Conservation (phyloP, 2,329 filamentous ascomycete species). For the Arthroderma sp. region DNA sequence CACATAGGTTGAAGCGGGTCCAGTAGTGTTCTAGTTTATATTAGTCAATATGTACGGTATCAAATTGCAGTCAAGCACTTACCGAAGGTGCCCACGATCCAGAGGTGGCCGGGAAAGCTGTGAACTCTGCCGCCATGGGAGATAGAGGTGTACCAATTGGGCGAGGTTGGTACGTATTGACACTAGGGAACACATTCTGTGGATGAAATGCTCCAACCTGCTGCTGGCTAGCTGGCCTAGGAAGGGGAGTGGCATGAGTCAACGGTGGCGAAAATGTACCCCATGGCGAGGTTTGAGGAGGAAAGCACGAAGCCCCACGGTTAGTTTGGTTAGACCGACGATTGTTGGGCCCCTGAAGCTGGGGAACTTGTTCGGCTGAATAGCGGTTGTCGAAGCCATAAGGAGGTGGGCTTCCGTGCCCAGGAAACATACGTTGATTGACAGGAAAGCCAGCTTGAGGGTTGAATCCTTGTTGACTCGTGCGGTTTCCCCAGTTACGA, state of each 20-base stretch:
- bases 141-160: slow-evolving; percentile 55
- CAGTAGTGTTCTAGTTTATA: slow-evolving; percentile 34
- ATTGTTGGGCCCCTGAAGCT: slow-evolving; percentile 19
- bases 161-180: slow-evolving; percentile 41
- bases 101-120: slow-evolving; percentile 31
- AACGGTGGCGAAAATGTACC: slow-evolving; percentile 20
- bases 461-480: slow-evolving; percentile 16
- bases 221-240: slow-evolving; percentile 23
- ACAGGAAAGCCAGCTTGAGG: slow-evolving; percentile 17
- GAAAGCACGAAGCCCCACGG: slow-evolving; percentile 25
- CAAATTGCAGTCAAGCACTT: slow-evolving; percentile 27
- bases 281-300: slow-evolving; percentile 26
- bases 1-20: slow-evolving; percentile 63
- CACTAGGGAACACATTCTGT: slow-evolving; percentile 24
- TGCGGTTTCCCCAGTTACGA: slow-evolving; percentile 24
- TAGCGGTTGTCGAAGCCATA: slow-evolving; percentile 22
- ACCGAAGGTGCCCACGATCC: slow-evolving; percentile 36
- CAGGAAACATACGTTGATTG: slow-evolving; percentile 27
- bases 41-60: slow-evolving; percentile 16
- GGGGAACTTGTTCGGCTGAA: slow-evolving; percentile 23
- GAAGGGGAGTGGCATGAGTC: slow-evolving; percentile 17
- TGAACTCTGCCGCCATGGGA: slow-evolving; percentile 64
- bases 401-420: slow-evolving; percentile 24
- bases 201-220: slow-evolving; percentile 24
- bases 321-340: slow-evolving; percentile 25